Evolutionary conservation across 75 land plant species (phyloP).

Genomic region (Cryptomeria japonica): DNA sequence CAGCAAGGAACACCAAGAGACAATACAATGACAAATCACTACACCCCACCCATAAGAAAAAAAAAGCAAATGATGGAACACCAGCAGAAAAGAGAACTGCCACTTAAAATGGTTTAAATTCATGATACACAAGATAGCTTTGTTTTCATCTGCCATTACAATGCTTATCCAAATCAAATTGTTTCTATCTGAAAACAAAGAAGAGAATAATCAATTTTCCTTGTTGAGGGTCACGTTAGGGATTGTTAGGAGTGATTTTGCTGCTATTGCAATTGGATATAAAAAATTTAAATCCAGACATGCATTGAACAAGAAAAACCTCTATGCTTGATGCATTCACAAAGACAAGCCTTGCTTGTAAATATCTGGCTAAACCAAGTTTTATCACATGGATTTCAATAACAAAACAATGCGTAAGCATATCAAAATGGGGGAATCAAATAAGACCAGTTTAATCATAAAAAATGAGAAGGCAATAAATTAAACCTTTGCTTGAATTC

Average conservation of each 20-base stretch:
- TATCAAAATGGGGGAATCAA: background rate
- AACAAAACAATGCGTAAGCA: background rate
- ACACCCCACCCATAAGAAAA: too few relatives aligned
- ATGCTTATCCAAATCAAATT: too few relatives aligned
- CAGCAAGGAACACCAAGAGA: too few relatives aligned
- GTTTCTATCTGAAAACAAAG: too few relatives aligned
- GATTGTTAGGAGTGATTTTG: background rate
- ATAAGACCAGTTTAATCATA: background rate
- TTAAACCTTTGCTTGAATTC: slow-evolving; percentile 67
- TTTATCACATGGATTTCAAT: background rate
- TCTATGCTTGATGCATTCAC: background rate
- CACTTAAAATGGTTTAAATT: too few relatives aligned
- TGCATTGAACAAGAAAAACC: background rate
- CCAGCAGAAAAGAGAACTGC: too few relatives aligned
- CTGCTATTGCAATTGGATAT: background rate
- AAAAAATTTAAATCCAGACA: background rate
- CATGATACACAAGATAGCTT: too few relatives aligned
- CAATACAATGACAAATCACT: too few relatives aligned
- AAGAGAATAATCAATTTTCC: too few relatives aligned
- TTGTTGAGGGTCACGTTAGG: too few relatives aligned
- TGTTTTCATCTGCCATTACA: too few relatives aligned
- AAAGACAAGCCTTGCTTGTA: background rate
- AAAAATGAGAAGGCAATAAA: background rate
- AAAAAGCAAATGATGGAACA: background rate
- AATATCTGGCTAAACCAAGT: background rate